A percentile compares a stretch with the other conserved stretches of the same genome.
These are phyloP conservation scores for Metarhizium anisopliae DNA, from an alignment of 2,329 filamentous ascomycete genomes.

Conservation along the genomic window DNA sequence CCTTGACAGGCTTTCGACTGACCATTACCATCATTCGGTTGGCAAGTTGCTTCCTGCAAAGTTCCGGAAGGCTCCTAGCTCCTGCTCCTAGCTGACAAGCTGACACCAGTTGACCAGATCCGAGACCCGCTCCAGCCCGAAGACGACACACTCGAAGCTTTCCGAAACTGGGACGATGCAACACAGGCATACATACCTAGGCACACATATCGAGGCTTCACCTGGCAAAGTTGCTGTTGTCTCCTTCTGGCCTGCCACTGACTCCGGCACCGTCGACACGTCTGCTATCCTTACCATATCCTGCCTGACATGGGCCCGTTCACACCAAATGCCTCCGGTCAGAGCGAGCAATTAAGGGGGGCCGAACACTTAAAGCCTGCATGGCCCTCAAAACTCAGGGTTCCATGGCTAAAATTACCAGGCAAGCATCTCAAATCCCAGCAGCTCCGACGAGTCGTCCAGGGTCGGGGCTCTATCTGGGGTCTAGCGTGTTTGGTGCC, in stretches of 20 bases:
- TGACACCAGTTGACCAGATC: neutral
- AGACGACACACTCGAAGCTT: neutral
- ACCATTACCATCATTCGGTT: neutral
- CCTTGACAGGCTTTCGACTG: neutral
- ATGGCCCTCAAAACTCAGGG: neutral
- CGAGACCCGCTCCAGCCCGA: constrained; percentile 1
- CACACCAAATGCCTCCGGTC: too few species aligned
- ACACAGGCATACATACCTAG: neutral
- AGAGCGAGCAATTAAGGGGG: too few species aligned
- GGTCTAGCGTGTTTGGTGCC: neutral
- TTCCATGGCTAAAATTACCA: neutral
- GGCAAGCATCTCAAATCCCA: neutral
- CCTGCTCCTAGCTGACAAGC: neutral
- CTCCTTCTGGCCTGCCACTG: neutral
- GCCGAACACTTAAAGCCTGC: neutral
- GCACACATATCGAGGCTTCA: neutral
- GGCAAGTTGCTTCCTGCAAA: neutral
- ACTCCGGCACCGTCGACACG: too few species aligned
- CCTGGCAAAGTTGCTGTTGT: neutral
- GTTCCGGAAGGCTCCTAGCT: neutral
- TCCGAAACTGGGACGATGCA: neutral
- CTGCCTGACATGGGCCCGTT: too few species aligned
- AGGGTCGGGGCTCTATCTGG: neutral
- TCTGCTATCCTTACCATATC: neutral
- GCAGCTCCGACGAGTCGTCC: neutral